Percentiles rank a stretch among this genome's conserved stretches.
phyloP scores from a whole-genome alignment of 768 basidiomycete genomes.

The Podaxis carcinomalis region DNA sequence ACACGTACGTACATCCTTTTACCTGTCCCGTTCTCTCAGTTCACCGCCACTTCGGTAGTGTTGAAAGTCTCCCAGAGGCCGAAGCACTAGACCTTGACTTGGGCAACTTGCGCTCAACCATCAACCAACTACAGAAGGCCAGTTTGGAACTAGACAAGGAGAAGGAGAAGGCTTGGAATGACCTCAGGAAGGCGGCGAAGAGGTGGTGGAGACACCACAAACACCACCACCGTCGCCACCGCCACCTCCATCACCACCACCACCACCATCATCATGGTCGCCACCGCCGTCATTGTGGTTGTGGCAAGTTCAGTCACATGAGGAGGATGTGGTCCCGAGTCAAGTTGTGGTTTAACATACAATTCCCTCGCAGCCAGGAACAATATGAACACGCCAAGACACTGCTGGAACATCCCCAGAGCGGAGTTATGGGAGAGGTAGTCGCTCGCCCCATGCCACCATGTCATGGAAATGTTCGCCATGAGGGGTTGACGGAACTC shows the following conservation, averaged over 20 bases:
- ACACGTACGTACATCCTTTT: conserved; percentile 34
- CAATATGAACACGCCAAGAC: neutral
- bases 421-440: neutral
- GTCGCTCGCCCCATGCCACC: neutral
- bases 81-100: conserved; percentile 28
- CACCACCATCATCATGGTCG: conserved; percentile 1
- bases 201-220: conserved; percentile 23
- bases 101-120: conserved; percentile 37
- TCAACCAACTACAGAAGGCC: conserved; percentile 40
- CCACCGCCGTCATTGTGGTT: neutral
- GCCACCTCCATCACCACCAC: neutral
- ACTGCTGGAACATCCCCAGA: neutral
- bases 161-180: conserved; percentile 45
- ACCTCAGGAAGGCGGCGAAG: conserved; percentile 38
- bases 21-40: neutral
- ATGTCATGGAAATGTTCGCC: too few species aligned
- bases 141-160: conserved; percentile 55
- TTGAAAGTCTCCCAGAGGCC: conserved; percentile 37
- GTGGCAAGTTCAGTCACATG: neutral
- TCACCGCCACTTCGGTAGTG: conserved; percentile 25
- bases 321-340: neutral
- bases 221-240: neutral
- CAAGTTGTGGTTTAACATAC: neutral
- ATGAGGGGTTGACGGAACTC: too few species aligned
- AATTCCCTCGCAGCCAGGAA: neutral